A percentile compares a stretch with the other conserved stretches of the same genome.
Evolutionary conservation across 306 rosid genomes (phyloP).

Genomic region (Biancaea sappan): DNA sequence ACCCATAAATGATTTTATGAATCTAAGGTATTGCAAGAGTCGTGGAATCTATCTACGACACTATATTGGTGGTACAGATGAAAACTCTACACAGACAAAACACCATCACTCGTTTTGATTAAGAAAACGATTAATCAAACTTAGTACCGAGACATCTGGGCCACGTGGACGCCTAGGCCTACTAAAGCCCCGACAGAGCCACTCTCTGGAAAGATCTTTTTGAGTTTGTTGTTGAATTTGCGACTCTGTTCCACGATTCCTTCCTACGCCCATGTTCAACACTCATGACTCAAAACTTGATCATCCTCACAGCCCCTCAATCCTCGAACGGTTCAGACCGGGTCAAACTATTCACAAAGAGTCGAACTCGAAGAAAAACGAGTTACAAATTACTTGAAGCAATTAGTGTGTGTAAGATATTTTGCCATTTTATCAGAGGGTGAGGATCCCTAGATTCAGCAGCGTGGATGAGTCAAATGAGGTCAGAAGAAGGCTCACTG

Average conservation of each 20-base stretch:
- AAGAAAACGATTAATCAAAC: constrained; percentile 13
- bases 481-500: constrained; percentile 14
- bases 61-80: not conserved
- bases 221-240: not conserved
- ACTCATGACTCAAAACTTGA: too few relatives aligned
- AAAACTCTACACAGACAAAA: not conserved
- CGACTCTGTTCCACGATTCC: constrained; percentile 37
- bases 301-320: too few relatives aligned
- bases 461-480: constrained; percentile 15
- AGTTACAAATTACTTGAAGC: too few relatives aligned
- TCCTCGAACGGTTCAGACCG: too few relatives aligned
- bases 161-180: constrained; percentile 20
- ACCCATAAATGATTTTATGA: not conserved
- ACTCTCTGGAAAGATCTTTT: constrained; percentile 18
- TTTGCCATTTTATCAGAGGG: constrained; percentile 2
- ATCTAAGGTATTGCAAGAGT: not conserved
- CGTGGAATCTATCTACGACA: not conserved
- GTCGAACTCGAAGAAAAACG: too few relatives aligned
- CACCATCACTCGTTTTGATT: constrained; percentile 28
- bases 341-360: too few relatives aligned
- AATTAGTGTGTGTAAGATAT: too few relatives aligned
- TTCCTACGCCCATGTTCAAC: constrained; percentile 6
- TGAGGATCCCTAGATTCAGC: constrained; percentile 24
- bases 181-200: constrained; percentile 29
- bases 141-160: constrained; percentile 39